phyloP scores from a whole-genome alignment of 495 filamentous ascomycete genomes.

The Parmelia sp. region DNA sequence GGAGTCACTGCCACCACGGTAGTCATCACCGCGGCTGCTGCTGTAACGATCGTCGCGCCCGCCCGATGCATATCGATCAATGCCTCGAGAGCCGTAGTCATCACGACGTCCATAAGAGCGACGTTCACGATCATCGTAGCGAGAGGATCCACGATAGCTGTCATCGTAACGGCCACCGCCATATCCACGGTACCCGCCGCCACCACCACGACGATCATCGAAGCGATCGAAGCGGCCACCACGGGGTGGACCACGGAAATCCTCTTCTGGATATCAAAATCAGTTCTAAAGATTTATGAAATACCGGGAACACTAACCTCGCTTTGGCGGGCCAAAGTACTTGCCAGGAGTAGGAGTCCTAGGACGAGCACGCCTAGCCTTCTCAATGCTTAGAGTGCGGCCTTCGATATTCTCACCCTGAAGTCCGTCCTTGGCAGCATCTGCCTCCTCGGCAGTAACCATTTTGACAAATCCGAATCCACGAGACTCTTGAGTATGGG shows the following conservation, averaged over 20 bases:
- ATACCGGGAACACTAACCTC: constrained; percentile 56
- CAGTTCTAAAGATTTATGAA: not conserved
- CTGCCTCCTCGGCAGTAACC: constrained; percentile 85
- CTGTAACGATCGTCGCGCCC: constrained; percentile 56
- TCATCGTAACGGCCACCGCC: constrained; percentile 35
- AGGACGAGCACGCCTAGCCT: constrained; percentile 88
- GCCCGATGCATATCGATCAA: constrained; percentile 58
- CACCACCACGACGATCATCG: constrained; percentile 52
- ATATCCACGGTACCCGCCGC: constrained; percentile 48
- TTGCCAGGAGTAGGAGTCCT: constrained; percentile 96
- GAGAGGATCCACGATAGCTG: constrained; percentile 35
- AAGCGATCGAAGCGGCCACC: constrained; percentile 53
- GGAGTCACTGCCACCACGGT: constrained; percentile 39
- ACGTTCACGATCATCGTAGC: constrained; percentile 46
- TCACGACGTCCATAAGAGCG: constrained; percentile 54
- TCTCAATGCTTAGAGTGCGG: constrained; percentile 96
- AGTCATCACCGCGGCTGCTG: constrained; percentile 47
- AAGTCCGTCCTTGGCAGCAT: constrained; percentile 92
- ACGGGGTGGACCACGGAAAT: constrained; percentile 50
- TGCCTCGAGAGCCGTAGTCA: constrained; percentile 59
- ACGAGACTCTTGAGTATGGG: constrained; percentile 95
- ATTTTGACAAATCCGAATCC: constrained; percentile 99
- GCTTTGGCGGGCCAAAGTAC: constrained; percentile 97
- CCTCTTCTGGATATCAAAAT: constrained; percentile 40
- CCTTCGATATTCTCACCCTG: constrained; percentile 95